A percentile compares a stretch with the other conserved stretches of the same genome.
Conservation (phyloP, 1,284 basidiomycete species). For the Paramarasmius palmivorus region DNA sequence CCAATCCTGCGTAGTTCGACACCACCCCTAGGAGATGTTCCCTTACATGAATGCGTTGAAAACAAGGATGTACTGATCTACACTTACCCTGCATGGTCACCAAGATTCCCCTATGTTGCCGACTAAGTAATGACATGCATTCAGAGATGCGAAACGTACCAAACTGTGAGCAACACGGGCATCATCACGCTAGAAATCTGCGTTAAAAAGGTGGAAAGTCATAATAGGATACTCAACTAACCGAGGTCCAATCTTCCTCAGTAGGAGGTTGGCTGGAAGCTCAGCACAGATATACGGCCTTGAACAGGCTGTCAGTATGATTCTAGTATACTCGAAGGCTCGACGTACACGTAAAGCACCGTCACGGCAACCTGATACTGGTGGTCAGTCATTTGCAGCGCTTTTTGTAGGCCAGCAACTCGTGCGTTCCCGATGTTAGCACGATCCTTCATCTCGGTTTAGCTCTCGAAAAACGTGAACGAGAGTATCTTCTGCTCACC, state of each 20-base stretch:
- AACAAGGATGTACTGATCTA: neutral
- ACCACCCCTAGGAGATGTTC: constrained; percentile 44
- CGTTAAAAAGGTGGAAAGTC: too few relatives aligned
- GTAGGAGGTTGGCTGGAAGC: constrained; percentile 54
- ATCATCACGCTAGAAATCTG: constrained; percentile 38
- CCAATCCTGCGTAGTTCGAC: constrained; percentile 46
- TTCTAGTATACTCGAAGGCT: neutral
- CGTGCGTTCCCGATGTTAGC: constrained; percentile 52
- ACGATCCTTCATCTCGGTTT: constrained; percentile 23
- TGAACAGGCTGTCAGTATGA: constrained; percentile 17
- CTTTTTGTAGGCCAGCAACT: constrained; percentile 54
- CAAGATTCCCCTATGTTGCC: constrained; percentile 38
- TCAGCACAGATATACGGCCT: constrained; percentile 59
- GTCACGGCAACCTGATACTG: constrained; percentile 49
- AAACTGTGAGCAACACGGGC: constrained; percentile 48
- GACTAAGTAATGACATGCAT: too few relatives aligned
- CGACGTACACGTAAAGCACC: constrained; percentile 47
- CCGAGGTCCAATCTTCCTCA: constrained; percentile 47
- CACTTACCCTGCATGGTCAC: constrained; percentile 47
- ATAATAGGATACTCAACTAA: too few relatives aligned
- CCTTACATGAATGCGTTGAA: too few relatives aligned
- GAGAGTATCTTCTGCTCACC: constrained; percentile 28
- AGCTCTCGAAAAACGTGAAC: neutral
- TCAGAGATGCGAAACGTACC: constrained; percentile 17
- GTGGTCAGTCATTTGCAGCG: constrained; percentile 43